phyloP scores from a whole-genome alignment of 2,329 filamentous ascomycete species.

The Beauveria sp. region DNA sequence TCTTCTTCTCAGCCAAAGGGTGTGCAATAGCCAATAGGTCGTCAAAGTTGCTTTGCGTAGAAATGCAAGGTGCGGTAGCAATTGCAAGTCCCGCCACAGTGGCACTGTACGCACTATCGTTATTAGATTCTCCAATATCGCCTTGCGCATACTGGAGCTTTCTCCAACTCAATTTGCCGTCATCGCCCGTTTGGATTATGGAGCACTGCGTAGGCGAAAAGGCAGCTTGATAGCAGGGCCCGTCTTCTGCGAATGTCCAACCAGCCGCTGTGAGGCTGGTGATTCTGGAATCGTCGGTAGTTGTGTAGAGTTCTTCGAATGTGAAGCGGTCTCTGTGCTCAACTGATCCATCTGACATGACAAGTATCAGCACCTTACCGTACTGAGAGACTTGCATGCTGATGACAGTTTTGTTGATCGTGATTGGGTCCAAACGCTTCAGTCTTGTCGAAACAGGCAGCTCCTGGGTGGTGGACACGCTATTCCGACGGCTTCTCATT shows the following conservation, averaged over 20 bases:
- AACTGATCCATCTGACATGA: constrained; percentile 72
- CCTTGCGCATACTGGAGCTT: constrained; percentile 42
- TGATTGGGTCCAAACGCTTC: constrained; percentile 59
- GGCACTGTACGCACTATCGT: constrained; percentile 49
- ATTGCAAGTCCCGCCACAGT: constrained; percentile 56
- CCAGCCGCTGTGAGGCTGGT: constrained; percentile 68
- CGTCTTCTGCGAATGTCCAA: constrained; percentile 61
- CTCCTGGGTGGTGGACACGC: constrained; percentile 25
- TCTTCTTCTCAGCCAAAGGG: constrained; percentile 31
- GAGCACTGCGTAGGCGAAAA: constrained; percentile 55
- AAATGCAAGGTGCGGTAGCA: constrained; percentile 38
- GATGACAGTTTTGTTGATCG: constrained; percentile 64
- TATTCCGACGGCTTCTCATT: constrained; percentile 56
- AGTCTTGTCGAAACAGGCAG: constrained; percentile 34
- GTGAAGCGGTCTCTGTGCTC: constrained; percentile 72
- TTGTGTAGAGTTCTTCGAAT: constrained; percentile 60
- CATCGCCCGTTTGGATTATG: constrained; percentile 49
- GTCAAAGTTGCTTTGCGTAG: constrained; percentile 49
- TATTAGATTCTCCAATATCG: constrained; percentile 40
- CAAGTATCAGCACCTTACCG: constrained; percentile 63
- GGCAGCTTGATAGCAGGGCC: constrained; percentile 55
- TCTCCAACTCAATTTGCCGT: constrained; percentile 53
- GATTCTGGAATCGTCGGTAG: constrained; percentile 57
- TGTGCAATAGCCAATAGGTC: constrained; percentile 66
- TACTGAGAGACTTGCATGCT: constrained; percentile 61